phyloP scores from a whole-genome alignment of 495 filamentous ascomycete genomes.

The Staphylotrichum tortipilum region DNA sequence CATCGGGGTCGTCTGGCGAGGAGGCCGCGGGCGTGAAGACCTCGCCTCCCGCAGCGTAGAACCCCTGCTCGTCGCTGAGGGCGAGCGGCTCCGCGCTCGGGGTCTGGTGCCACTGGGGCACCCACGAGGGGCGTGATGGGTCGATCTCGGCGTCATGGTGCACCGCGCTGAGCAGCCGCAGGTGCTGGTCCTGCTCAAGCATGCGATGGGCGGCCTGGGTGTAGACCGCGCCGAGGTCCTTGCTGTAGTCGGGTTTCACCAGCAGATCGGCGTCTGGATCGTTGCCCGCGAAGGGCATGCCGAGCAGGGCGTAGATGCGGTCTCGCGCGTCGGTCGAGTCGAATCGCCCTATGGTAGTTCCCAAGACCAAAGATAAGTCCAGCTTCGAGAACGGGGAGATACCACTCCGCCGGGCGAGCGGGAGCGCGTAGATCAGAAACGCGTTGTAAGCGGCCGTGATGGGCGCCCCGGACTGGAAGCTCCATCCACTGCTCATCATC shows the following conservation, averaged over 20 bases:
- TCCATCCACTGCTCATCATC: constrained; percentile 1
- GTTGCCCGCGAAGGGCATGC: neutral
- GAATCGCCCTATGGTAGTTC: neutral
- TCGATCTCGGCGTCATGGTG: neutral
- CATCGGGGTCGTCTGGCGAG: neutral
- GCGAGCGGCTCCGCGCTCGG: neutral
- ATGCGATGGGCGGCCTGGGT: neutral
- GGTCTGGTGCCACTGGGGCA: neutral
- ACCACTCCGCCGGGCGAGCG: neutral
- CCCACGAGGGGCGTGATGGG: neutral
- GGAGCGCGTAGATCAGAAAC: neutral
- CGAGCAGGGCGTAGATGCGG: neutral
- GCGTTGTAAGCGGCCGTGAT: neutral
- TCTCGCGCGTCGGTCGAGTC: neutral
- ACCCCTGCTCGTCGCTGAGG: neutral
- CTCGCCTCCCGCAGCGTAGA: neutral
- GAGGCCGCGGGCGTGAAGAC: neutral
- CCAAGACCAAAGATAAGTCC: neutral
- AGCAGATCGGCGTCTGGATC: neutral
- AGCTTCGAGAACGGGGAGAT: neutral
- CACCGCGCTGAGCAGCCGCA: neutral
- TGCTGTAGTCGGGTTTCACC: neutral
- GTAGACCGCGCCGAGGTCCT: neutral
- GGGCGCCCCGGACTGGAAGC: neutral
- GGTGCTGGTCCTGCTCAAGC: neutral